These are phyloP conservation scores for Alternaria postmessia DNA, from an alignment of 2,329 filamentous ascomycete species.

Conservation along the genomic window DNA sequence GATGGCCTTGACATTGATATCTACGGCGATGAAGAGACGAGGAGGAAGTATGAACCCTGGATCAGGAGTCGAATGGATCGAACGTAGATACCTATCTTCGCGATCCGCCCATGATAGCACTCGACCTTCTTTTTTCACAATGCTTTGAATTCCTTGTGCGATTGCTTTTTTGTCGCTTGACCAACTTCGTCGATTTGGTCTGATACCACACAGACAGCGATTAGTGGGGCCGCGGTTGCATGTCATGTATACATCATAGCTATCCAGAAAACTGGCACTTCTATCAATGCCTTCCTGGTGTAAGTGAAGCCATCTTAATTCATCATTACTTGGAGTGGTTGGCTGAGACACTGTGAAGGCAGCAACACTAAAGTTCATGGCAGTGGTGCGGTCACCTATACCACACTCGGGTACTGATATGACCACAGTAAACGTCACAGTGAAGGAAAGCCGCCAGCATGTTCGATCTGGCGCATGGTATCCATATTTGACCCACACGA, in stretches of 20 bases:
- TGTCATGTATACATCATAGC: conserved; percentile 59
- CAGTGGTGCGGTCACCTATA: too few relatives aligned
- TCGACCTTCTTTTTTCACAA: background rate
- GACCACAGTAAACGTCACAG: too few relatives aligned
- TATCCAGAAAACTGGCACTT: background rate
- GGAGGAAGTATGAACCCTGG: conserved; percentile 9
- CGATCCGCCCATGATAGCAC: background rate
- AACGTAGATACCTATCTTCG: background rate
- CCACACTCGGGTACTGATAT: too few relatives aligned
- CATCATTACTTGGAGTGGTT: background rate
- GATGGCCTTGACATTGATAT: conserved; percentile 12
- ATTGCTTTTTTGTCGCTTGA: background rate
- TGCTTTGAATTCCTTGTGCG: background rate
- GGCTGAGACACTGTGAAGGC: background rate
- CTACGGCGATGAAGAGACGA: conserved; percentile 10
- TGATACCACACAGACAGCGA: background rate
- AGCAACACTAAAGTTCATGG: background rate
- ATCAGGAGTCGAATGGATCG: conserved; percentile 4
- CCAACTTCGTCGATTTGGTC: background rate
- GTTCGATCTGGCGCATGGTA: too few relatives aligned
- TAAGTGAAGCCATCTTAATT: background rate
- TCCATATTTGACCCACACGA: too few relatives aligned
- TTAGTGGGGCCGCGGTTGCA: background rate
- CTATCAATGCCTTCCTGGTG: background rate
- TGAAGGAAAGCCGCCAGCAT: too few relatives aligned